A percentile compares a stretch with the other conserved stretches of the same genome.
Conservation (phyloP, 345 rosid genomes). For the Bruguiera sexangula region DNA sequence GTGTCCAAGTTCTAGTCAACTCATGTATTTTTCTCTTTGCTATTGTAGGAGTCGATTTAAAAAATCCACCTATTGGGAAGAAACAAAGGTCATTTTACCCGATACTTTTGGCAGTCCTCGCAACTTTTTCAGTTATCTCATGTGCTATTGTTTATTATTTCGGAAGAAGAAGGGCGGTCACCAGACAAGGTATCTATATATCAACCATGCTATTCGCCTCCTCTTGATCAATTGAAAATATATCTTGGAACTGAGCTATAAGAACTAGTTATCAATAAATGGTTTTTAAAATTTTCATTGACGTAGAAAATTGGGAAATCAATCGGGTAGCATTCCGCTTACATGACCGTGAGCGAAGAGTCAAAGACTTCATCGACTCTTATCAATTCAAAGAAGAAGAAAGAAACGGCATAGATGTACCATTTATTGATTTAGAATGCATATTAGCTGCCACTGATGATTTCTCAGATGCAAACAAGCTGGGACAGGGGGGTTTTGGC, state of each 20-base stretch:
- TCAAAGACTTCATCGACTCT: conserved; percentile 30
- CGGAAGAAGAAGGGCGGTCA: neutral
- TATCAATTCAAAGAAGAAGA: conserved; percentile 31
- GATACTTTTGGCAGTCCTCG: neutral
- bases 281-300: neutral
- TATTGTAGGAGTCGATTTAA: neutral
- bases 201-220: neutral
- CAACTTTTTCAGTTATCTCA: neutral
- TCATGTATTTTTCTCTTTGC: neutral
- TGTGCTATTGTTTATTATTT: neutral
- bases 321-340: conserved; percentile 9
- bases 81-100: neutral
- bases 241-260: neutral
- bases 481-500: conserved; percentile 64
- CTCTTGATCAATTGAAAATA: neutral
- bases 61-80: neutral
- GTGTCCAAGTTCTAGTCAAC: neutral
- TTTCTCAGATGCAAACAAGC: conserved; percentile 45
- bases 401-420: conserved; percentile 42
- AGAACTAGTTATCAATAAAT: too few relatives aligned
- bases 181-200: neutral
- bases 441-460: conserved; percentile 46
- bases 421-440: conserved; percentile 34
- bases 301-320: conserved; percentile 21
- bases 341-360: conserved; percentile 26